Evolutionary conservation across 495 filamentous ascomycete species (phyloP), one percentile per base, ranked within the genome.

Genomic region (Cercophora newfieldiana): DNA sequence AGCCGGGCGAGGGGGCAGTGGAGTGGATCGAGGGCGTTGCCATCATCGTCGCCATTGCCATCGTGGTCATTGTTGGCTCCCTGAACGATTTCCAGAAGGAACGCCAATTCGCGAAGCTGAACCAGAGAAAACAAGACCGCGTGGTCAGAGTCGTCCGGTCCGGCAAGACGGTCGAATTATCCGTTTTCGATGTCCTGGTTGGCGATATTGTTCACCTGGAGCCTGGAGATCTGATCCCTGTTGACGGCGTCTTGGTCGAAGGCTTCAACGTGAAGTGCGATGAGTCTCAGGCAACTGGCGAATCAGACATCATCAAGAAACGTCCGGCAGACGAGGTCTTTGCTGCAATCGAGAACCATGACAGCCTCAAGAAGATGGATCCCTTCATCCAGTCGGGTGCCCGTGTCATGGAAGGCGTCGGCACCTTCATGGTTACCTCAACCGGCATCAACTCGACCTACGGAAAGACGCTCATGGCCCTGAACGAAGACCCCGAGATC

Each of bases 311-410:
- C 54, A 85, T 96, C 61, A 86, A 85, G 54, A 96, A 96, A 74
- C 81, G 81, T 28, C 69, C 86, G 1, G 90, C 82, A 10, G 88
- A 94, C 26, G 92, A 95, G 14, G 94, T 96, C 21, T 96, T 85
- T 67, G 81, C 81, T 37, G 90, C 91, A 3, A 93, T 97, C 63
- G 87, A 95, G 70, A 83, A 90, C 49, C 82, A 90, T 56, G 88
- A 93, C 60, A 84, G 82, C 63, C 75, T 92, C n/a, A 84, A 85
- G 68, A 97, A 97, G 74, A 81, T 95, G 77, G 94, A 98, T 68
- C 94, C 94, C 1, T 97, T 98, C 74, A 96, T 98, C 67, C 85
- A 97, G 47, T 97, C 94, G 16, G 94, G 94, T 49, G 88, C 90
- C 8, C 95, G 95, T 73, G 92, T 98, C 33, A 91, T 93, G 59